Evolutionary conservation across 73 alveolate genomes (phyloP).

Genomic region (Paramecium sonneborni): DNA sequence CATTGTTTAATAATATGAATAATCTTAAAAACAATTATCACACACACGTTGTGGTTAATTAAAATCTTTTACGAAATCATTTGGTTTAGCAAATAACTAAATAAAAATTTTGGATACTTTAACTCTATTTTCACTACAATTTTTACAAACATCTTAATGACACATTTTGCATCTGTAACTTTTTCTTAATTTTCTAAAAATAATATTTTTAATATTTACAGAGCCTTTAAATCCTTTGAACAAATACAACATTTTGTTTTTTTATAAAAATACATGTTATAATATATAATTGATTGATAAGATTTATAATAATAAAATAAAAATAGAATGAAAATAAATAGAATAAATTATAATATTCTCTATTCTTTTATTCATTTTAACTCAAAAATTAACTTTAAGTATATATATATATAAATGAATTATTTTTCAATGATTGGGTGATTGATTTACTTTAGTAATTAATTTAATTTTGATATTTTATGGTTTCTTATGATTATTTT

Average conservation of each 20-base stretch:
- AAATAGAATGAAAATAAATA: background rate
- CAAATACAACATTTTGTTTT: background rate
- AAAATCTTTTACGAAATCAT: constrained; percentile 9
- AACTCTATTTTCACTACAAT: background rate
- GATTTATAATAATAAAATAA: background rate
- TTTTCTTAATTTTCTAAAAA: background rate
- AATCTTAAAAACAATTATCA: background rate
- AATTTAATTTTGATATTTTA: background rate
- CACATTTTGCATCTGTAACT: constrained; percentile 33
- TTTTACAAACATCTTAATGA: background rate
- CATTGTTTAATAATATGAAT: background rate
- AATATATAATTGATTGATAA: background rate
- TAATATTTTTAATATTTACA: background rate
- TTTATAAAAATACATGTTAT: background rate
- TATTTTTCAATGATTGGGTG: background rate
- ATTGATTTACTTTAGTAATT: background rate
- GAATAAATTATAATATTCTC: background rate
- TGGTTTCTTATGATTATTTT: background rate
- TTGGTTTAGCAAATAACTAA: background rate
- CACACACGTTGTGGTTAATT: background rate
- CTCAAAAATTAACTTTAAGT: too few relatives aligned
- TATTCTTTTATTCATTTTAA: too few relatives aligned
- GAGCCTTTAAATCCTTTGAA: background rate
- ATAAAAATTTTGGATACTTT: background rate
- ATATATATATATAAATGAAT: too few relatives aligned